Conservation (phyloP, 2,329 filamentous ascomycete species). For the Diaporthe nobilis region DNA sequence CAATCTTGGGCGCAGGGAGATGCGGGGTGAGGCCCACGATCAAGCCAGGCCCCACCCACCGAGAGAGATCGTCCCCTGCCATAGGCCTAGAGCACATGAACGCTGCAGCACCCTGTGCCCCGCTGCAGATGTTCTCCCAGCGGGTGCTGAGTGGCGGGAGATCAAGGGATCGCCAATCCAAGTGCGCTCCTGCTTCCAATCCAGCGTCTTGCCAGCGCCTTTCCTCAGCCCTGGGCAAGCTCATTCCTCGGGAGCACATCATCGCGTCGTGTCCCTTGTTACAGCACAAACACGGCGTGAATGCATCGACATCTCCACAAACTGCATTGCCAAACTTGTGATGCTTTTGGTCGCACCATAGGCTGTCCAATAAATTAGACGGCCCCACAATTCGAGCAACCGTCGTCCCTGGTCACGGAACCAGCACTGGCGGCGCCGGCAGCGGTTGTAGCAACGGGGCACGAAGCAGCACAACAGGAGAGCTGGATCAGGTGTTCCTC, state of each 20-base stretch:
- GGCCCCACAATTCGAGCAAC: constrained; percentile 28
- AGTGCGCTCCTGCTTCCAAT: constrained; percentile 15
- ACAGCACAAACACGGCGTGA: neutral
- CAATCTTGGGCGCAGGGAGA: constrained; percentile 28
- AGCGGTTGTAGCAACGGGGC: constrained; percentile 6
- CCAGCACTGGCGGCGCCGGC: constrained; percentile 20
- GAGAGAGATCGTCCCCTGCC: constrained; percentile 29
- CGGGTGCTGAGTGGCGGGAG: constrained; percentile 33
- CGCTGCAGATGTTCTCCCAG: constrained; percentile 36
- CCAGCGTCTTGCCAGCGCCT: constrained; percentile 13
- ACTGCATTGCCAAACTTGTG: constrained; percentile 6
- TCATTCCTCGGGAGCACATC: constrained; percentile 6
- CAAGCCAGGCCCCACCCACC: constrained; percentile 37
- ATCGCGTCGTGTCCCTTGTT: neutral
- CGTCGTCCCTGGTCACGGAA: constrained; percentile 34
- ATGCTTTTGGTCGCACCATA: constrained; percentile 13
- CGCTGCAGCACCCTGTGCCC: constrained; percentile 36
- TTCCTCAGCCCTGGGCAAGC: constrained; percentile 1
- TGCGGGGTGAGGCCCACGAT: constrained; percentile 38
- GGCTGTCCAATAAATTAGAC: constrained; percentile 2
- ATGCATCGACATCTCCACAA: neutral
- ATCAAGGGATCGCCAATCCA: constrained; percentile 35
- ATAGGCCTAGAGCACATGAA: constrained; percentile 34
- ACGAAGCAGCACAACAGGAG: constrained; percentile 32
- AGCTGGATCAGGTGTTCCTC: constrained; percentile 27